These are phyloP conservation scores for rapeseed (Brassica napus) DNA, from an alignment of 345 rosid genomes.

Conservation along the genomic window DNA sequence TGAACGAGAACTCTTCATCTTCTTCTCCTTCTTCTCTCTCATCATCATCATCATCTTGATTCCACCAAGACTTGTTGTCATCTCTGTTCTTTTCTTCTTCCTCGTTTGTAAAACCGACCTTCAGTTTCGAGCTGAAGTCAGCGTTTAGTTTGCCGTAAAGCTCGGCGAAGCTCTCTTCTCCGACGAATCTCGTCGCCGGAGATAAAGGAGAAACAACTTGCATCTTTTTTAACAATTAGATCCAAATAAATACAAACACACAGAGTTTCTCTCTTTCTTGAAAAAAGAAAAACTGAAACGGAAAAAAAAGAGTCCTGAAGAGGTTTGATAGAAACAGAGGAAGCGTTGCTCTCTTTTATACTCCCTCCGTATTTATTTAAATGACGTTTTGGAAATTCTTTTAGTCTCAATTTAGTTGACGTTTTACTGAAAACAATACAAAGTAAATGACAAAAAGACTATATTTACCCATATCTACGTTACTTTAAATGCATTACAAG, in stretches of 20 bases:
- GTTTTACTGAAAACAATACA: no score
- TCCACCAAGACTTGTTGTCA: background rate
- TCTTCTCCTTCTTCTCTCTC: slow-evolving; percentile 33
- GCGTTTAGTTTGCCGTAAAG: slow-evolving; percentile 9
- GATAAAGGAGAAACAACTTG: slow-evolving; percentile 35
- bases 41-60: background rate
- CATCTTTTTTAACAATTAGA: slow-evolving; percentile 22
- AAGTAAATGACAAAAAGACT: no score
- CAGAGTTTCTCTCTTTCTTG: background rate
- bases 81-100: background rate
- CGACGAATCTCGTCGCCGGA: slow-evolving; percentile 13
- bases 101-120: background rate
- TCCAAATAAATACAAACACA: slow-evolving; percentile 3
- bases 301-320: slow-evolving; percentile 14
- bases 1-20: slow-evolving; percentile 53
- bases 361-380: no score
- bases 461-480: no score
- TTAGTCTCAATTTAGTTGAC: no score
- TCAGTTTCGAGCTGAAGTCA: slow-evolving; percentile 29
- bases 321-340: slow-evolving; percentile 31
- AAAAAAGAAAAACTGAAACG: background rate
- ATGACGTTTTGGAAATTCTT: no score
- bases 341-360: slow-evolving; percentile 24
- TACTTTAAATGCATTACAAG: no score
- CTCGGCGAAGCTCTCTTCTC: slow-evolving; percentile 28